Conservation (phyloP, 495 filamentous ascomycete genomes). For the Neurospora sp. region DNA sequence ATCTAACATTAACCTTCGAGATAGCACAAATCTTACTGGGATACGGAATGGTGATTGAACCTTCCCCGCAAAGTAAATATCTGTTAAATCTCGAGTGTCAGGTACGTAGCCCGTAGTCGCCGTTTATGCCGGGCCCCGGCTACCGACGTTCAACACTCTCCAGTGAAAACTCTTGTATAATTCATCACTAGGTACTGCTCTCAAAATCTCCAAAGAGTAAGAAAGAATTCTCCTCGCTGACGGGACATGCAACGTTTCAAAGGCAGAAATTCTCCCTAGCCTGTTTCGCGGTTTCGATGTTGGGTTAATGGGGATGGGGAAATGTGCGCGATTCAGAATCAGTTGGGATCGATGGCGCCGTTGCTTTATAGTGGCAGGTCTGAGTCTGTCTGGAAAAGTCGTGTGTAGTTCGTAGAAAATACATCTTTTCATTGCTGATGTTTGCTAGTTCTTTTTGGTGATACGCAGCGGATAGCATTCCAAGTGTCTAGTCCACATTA, state of each 20-base stretch:
- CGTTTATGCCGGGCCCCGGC: background rate
- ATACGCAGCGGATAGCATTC: background rate
- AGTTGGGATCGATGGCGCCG: background rate
- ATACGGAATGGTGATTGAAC: too few species aligned
- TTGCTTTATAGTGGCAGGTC: background rate
- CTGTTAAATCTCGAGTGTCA: background rate
- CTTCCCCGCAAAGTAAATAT: background rate
- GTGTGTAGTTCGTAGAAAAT: background rate
- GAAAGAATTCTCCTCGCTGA: background rate
- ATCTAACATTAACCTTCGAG: background rate
- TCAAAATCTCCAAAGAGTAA: background rate
- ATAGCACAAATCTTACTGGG: background rate
- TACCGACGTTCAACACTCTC: background rate
- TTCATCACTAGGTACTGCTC: background rate
- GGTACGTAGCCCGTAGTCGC: background rate
- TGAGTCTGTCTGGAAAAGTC: background rate
- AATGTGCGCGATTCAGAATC: background rate
- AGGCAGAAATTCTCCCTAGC: background rate
- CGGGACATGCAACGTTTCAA: background rate
- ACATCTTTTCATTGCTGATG: background rate
- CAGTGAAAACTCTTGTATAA: background rate
- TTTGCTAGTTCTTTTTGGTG: background rate
- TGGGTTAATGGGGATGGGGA: background rate
- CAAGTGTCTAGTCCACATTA: background rate
- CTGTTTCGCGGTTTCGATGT: background rate